Base-by-base conservation (phyloP, 2,329 filamentous ascomycete species). In the Aspergillus brasiliensis region DNA sequence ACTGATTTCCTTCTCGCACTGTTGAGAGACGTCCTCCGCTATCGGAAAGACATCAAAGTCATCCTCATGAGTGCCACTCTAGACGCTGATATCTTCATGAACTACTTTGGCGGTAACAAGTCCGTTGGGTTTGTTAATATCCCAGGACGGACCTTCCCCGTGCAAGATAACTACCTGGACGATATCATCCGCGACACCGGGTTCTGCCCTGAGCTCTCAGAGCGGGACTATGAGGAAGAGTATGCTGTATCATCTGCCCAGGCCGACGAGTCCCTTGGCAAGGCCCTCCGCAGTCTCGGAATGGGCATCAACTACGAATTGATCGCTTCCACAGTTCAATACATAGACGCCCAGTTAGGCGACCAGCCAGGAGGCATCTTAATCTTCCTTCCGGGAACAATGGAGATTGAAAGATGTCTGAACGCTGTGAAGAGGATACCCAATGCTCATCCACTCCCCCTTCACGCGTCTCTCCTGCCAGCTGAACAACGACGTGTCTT, bases 41-140 rank as follows among this genome's bases (percentile, higher is more conserved):
- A 83, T 65, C 85, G 91, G 51, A 88, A 87, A 68, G 91, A 96
- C 63, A 83, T 98, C 38, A 97, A 94, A 75, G 84, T 98, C 42
- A 88, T 99, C 11, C 82, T 99, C 37, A 99, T 99, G 95, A 97
- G 92, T 76, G 94, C 94, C 2, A 99, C 94, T 0, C 85, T 98
- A 3, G 93, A 99, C 75, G 92, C 94, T 1, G 85, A 88, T 0
- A 87, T 92, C 0, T 98, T 98, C 75, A 87, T 87, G 65, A 80
- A 86, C 58, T 98, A 98, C 75, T 98, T 98, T 78, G 86, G 84
- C 5, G 84, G 84, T 1, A 85, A 87, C 54, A 85, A 84, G 11
- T 83, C 82, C 4, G 93, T 98, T 28, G 92, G 91, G 7, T 81
- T 88, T 60, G 89, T 98, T 8, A 89, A 96, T 72, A 97, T 98